A percentile compares a stretch with the other conserved stretches of the same genome.
phyloP scores from a whole-genome alignment of 371 early-diverging fungal species.

The Thermomucor indicae-seudaticae region DNA sequence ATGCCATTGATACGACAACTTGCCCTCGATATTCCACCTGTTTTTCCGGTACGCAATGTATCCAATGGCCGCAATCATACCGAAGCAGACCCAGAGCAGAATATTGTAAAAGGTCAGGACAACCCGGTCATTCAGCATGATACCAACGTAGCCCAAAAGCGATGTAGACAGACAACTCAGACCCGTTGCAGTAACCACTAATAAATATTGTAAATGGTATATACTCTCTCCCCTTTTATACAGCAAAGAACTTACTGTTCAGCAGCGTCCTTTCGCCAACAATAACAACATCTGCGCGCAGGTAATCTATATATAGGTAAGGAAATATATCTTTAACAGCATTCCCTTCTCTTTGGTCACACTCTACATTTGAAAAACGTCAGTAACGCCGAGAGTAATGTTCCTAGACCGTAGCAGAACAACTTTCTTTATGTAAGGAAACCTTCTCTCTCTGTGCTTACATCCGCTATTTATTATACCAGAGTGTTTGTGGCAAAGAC shows the following conservation, averaged over 20 bases:
- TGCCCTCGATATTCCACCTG: conserved; percentile 44
- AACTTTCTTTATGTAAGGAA: conserved; percentile 21
- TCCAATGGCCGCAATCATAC: conserved; percentile 49
- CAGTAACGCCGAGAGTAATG: conserved; percentile 24
- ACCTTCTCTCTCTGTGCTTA: background rate
- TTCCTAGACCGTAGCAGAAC: conserved; percentile 36
- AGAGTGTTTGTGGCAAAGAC: background rate
- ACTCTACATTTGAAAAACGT: conserved; percentile 41
- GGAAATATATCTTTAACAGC: background rate
- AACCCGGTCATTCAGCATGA: conserved; percentile 49
- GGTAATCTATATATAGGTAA: conserved; percentile 24
- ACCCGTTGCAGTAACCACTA: conserved; percentile 49
- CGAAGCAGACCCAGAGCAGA: conserved; percentile 55
- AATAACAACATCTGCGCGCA: conserved; percentile 40
- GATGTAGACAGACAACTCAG: conserved; percentile 43
- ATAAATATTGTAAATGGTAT: no score
- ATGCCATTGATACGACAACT: conserved; percentile 50
- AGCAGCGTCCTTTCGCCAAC: conserved; percentile 41
- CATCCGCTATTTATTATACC: background rate
- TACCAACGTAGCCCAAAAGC: conserved; percentile 49
- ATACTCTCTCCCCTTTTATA: background rate
- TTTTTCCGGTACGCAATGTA: conserved; percentile 48
- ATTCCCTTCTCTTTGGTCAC: conserved; percentile 5
- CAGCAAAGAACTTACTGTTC: conserved; percentile 25
- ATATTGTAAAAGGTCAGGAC: conserved; percentile 44